Evolutionary conservation across 306 rosid genomes (phyloP).

Genomic region (Lathyrus tuberosus): DNA sequence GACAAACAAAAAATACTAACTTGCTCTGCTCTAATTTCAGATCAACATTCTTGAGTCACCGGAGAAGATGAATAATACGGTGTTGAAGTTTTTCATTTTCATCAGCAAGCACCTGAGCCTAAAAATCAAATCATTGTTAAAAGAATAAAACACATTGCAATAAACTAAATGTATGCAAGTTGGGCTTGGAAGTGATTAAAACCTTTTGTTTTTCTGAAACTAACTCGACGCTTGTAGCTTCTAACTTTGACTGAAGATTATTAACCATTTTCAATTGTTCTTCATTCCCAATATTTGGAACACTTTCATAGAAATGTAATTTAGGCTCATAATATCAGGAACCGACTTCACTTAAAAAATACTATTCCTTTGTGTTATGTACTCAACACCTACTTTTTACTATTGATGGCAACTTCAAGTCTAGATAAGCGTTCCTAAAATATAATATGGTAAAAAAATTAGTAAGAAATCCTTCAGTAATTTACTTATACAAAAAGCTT

Average conservation of each 20-base stretch:
- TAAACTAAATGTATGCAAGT: constrained; percentile 11
- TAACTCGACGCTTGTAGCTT: constrained; percentile 53
- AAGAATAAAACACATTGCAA: constrained; percentile 15
- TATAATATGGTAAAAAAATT: constrained; percentile 34
- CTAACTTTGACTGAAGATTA: constrained; percentile 65
- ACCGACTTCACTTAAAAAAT: constrained; percentile 16
- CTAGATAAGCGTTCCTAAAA: constrained; percentile 67
- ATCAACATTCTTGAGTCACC: constrained; percentile 53
- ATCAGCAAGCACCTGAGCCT: constrained; percentile 59
- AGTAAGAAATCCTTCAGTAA: constrained; percentile 23
- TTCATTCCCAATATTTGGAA: constrained; percentile 54
- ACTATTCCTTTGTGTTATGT: too few relatives aligned
- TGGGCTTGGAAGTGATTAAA: neutral
- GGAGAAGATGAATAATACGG: constrained; percentile 64
- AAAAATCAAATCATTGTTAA: constrained; percentile 27
- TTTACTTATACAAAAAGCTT: too few relatives aligned
- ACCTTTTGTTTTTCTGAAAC: constrained; percentile 66
- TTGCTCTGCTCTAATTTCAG: too few relatives aligned
- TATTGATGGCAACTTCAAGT: constrained; percentile 70
- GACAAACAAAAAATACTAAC: constrained; percentile 37
- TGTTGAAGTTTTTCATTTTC: constrained; percentile 76
- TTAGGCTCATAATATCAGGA: constrained; percentile 24
- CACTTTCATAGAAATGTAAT: constrained; percentile 25
- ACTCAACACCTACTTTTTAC: constrained; percentile 53
- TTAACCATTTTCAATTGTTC: constrained; percentile 46